Evolutionary conservation across 2,329 filamentous ascomycete genomes (phyloP), one percentile per base, ranked within the genome.

Genomic region (Hypoxylon sp.): DNA sequence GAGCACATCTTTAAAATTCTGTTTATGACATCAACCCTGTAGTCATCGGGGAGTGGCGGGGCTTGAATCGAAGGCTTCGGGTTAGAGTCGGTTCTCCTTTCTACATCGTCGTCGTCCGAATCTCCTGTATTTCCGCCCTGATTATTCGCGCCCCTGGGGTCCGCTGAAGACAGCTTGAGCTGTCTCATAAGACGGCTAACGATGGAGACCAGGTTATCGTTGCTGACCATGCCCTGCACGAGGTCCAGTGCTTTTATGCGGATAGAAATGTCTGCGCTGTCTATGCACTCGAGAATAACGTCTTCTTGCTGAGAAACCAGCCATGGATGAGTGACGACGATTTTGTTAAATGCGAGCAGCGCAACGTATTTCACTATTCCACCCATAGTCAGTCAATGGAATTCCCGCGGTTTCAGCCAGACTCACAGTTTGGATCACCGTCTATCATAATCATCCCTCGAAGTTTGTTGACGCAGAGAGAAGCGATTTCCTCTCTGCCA

Each of bases 231-330:
- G 29, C 91, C 92, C 49, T 94, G 90, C 1, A 95, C 93, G 20
- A 99, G 82, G 66, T 98, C 92, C 29, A 99, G 80, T 4, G 95
- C 93, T 72, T 96, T 90, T 73, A 96, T 88, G 60, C 95, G 89
- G 70, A 99, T 99, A 3, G 93, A 97, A 58, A 99, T 95, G 69
- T 99, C 95, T 0, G 91, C 83, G 73, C 96, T 96, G 73, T 98
- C 95, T 67, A 99, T 91, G 72, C 95, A 99, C 69, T 96, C 90
- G 72, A 99, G 81, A 62, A 99, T 97, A 43, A 98, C 94, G 74
- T 98, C 94, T 73, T 97, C 92, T 72, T 99, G 95, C 72, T 94
- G 85, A 4, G 91, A 88, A 23, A 99, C 95, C 26, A 99, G 83
- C 71, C 88, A 87, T 2, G 94, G 90, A 72, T 99, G 93, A 0